Conservation (phyloP, 2,329 filamentous ascomycete genomes). For the Sporothrix brasiliensis region DNA sequence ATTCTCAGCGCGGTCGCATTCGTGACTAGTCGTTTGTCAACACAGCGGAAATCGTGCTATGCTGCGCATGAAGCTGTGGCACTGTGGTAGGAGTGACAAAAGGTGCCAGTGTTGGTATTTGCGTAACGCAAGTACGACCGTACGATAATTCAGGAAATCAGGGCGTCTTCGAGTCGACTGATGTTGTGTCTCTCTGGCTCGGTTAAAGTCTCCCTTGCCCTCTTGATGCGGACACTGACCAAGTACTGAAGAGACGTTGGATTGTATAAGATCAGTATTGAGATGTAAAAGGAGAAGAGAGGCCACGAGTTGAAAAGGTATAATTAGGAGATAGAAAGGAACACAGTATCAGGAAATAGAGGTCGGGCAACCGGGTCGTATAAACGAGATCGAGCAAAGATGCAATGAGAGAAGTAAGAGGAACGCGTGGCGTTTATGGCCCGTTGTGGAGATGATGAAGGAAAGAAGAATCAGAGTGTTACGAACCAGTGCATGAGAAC, state of each 20-base stretch:
- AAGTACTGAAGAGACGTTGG: background rate
- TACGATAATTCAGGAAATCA: background rate
- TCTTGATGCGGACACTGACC: background rate
- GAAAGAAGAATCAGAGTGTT: background rate
- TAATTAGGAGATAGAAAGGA: background rate
- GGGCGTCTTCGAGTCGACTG: slow-evolving; percentile 14
- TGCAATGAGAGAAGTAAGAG: background rate
- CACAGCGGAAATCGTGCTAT: background rate
- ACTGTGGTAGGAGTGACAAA: background rate
- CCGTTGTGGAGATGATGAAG: background rate
- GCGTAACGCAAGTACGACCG: slow-evolving; percentile 15
- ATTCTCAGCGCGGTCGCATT: slow-evolving; percentile 1
- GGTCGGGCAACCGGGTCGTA: slow-evolving; percentile 22
- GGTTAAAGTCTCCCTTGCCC: slow-evolving; percentile 2
- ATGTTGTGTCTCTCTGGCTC: background rate
- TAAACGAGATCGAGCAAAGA: slow-evolving; percentile 19
- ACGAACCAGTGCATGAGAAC: background rate
- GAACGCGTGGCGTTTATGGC: slow-evolving; percentile 17
- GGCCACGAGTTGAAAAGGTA: background rate
- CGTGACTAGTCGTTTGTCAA: background rate
- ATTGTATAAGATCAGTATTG: background rate
- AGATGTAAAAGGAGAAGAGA: background rate
- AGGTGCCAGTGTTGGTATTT: background rate
- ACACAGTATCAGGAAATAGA: background rate
- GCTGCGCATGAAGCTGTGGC: background rate